Conservation (phyloP, 106 monocot genomes). For the Allium cepa region DNA sequence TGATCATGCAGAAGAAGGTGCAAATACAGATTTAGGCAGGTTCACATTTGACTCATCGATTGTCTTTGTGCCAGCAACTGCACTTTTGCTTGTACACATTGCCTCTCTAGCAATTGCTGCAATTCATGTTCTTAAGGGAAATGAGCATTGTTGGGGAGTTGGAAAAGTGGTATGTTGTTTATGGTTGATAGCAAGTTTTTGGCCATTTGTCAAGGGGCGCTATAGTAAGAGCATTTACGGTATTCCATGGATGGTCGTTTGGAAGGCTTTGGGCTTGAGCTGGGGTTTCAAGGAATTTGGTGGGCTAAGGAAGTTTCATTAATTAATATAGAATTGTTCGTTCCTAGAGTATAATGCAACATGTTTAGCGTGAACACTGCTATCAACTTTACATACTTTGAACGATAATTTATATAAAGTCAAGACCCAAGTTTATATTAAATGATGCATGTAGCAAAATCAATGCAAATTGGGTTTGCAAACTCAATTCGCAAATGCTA, state of each 20-base stretch:
- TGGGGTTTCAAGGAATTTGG: conserved; percentile 15
- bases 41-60: conserved; percentile 63
- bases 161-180: conserved; percentile 34
- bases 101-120: conserved; percentile 12
- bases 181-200: no score
- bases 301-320: not conserved
- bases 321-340: no score
- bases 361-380: no score
- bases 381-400: no score
- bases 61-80: conserved; percentile 32
- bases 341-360: no score
- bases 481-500: no score
- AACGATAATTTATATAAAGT: no score
- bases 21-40: conserved; percentile 8
- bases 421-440: no score
- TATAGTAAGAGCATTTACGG: conserved; percentile 40
- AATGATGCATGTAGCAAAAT: no score
- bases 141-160: conserved; percentile 3
- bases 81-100: conserved; percentile 26
- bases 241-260: conserved; percentile 42
- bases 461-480: no score
- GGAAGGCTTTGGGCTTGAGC: conserved; percentile 21
- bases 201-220: conserved; percentile 47
- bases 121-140: not conserved
- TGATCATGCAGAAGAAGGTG: no score